Evolutionary conservation across 345 rosid genomes (phyloP), one percentile per base, ranked within the genome.

Genomic region (Anastatica hierochuntica): DNA sequence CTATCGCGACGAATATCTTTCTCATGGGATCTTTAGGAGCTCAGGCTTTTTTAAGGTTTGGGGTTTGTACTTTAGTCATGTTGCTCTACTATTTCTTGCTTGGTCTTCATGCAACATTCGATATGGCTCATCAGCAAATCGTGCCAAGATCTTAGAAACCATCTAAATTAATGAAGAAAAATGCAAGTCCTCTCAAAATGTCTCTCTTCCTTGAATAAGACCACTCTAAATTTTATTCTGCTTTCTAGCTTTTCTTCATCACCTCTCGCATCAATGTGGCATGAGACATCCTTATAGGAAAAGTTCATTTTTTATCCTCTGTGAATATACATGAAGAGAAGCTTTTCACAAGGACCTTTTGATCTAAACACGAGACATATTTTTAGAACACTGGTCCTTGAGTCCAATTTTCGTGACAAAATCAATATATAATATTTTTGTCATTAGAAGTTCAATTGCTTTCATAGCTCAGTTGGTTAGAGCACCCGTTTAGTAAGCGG

Each of bases 401-500:
- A n/a, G n/a, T n/a, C n/a, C n/a, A n/a, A n/a, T n/a, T n/a, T n/a
- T n/a, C n/a, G n/a, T n/a, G n/a, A n/a, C n/a, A n/a, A n/a, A n/a
- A n/a, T n/a, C n/a, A n/a, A n/a, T n/a, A n/a, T n/a, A n/a, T n/a
- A n/a, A n/a, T n/a, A n/a, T n/a, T n/a, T n/a, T n/a, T n/a, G n/a
- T n/a, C n/a, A n/a, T n/a, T n/a, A n/a, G n/a, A n/a, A n/a, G n/a
- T n/a, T n/a, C n/a, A n/a, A n/a, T n/a, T n/a, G 72, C 74, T 69
- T 69, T 74, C 72, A 60, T 90, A 82, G 98, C 85, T 87, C 92
- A 81, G 96, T 75, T 81, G 89, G 83, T 87, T 84, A 82, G 90
- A 81, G 84, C 94, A 79, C 90, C 83, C 77, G 88, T 77, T 82
- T 84, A 80, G 85, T 90, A 84, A 82, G 90, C 81, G 79, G 86